These are phyloP conservation scores for Macrolepiota albuminosa DNA, from an alignment of 768 basidiomycete genomes.

Conservation along the genomic window DNA sequence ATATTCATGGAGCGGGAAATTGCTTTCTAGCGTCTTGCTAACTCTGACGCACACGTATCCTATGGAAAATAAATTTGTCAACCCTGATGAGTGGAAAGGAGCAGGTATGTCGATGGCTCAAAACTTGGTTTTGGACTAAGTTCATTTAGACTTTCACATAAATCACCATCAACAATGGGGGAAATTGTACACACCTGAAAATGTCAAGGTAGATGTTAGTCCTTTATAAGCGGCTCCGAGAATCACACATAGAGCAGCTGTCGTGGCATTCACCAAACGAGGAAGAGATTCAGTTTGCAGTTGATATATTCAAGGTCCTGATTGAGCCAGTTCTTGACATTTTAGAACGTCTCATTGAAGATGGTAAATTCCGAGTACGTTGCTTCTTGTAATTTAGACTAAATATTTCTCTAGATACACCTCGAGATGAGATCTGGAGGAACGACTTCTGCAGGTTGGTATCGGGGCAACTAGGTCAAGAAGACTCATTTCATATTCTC, in stretches of 20 bases:
- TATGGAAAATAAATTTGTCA: slow-evolving; percentile 76
- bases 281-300: slow-evolving; percentile 70
- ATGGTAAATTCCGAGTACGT: slow-evolving; percentile 30
- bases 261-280: slow-evolving; percentile 74
- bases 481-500: neutral
- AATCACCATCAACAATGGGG: slow-evolving; percentile 80
- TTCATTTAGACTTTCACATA: slow-evolving; percentile 52
- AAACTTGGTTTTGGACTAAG: neutral
- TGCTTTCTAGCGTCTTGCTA: slow-evolving; percentile 65
- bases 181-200: slow-evolving; percentile 62
- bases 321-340: slow-evolving; percentile 56
- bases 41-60: slow-evolving; percentile 81
- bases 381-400: neutral
- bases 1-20: slow-evolving; percentile 75
- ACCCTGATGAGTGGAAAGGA: slow-evolving; percentile 70
- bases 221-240: neutral
- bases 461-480: neutral
- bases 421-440: slow-evolving; percentile 63
- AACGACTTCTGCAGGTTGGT: slow-evolving; percentile 81
- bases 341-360: slow-evolving; percentile 54
- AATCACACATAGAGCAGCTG: slow-evolving; percentile 33
- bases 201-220: slow-evolving; percentile 53
- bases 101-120: slow-evolving; percentile 40
- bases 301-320: slow-evolving; percentile 63
- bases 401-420: slow-evolving; percentile 25